phyloP scores from a whole-genome alignment of 345 rosid species.

The Excoecaria cochinchinensis region DNA sequence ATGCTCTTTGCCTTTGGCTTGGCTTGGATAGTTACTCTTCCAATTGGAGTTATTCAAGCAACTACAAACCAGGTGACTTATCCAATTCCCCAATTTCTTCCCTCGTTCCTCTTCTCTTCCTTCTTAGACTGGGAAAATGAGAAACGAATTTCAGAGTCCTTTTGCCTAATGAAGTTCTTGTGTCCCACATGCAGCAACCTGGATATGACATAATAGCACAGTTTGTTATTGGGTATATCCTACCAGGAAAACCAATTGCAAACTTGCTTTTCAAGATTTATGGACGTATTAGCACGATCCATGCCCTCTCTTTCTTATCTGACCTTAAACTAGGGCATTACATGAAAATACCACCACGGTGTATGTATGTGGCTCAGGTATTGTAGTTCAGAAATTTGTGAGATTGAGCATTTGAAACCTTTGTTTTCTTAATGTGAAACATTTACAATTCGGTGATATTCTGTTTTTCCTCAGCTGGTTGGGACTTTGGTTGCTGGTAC shows the following conservation, averaged over 20 bases:
- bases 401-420: background rate
- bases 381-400: conserved; percentile 6
- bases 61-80: conserved; percentile 86
- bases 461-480: conserved; percentile 45
- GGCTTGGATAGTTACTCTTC: conserved; percentile 93
- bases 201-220: conserved; percentile 98
- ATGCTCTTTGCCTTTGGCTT: conserved; percentile 85
- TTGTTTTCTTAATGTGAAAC: background rate
- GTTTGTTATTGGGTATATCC: conserved; percentile 86
- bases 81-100: background rate
- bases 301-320: conserved; percentile 92
- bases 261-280: conserved; percentile 94
- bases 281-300: conserved; percentile 90
- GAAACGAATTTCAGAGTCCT: no score
- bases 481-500: conserved; percentile 79
- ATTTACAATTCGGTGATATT: background rate
- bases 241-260: conserved; percentile 95
- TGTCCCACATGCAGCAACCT: conserved; percentile 71
- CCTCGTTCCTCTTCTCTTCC: no score
- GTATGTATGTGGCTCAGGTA: conserved; percentile 97
- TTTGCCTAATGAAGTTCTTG: conserved; percentile 6
- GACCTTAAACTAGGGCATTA: conserved; percentile 99
- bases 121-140: no score
- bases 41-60: conserved; percentile 98
- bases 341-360: conserved; percentile 98